Evolutionary conservation across 495 filamentous ascomycete species (phyloP).

Genomic region (Talaromyces proteolyticus): DNA sequence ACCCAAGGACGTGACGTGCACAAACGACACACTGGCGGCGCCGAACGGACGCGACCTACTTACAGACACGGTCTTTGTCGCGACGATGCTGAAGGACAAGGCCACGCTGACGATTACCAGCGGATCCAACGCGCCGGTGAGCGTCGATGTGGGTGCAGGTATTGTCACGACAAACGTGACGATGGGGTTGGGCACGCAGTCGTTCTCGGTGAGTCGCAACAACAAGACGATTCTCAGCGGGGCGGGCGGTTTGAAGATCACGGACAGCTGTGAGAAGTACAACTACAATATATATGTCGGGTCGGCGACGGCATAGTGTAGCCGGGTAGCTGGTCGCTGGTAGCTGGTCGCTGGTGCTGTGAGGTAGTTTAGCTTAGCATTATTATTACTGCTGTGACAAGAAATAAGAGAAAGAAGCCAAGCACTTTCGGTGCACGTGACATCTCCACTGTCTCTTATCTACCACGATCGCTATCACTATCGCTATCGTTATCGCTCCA

Average conservation of each 20-base stretch:
- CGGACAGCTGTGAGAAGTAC: constrained; percentile 46
- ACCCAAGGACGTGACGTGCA: constrained; percentile 23
- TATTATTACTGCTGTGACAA: too few species aligned
- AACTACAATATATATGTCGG: constrained; percentile 54
- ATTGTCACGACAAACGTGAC: constrained; percentile 28
- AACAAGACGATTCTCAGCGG: constrained; percentile 41
- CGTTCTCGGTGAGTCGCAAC: constrained; percentile 39
- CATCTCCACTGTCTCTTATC: too few species aligned
- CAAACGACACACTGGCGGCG: constrained; percentile 46
- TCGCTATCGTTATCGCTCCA: too few species aligned
- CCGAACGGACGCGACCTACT: constrained; percentile 43
- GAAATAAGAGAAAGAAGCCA: too few species aligned
- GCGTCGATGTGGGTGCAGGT: constrained; percentile 27
- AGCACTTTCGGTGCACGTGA: too few species aligned
- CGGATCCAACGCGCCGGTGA: constrained; percentile 38
- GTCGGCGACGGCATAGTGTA: background rate
- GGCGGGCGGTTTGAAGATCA: constrained; percentile 30
- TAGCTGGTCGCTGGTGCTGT: too few species aligned
- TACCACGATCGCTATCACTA: too few species aligned
- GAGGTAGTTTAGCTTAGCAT: too few species aligned
- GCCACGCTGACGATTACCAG: constrained; percentile 41
- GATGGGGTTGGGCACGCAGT: constrained; percentile 47
- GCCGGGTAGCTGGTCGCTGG: background rate
- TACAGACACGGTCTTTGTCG: constrained; percentile 47
- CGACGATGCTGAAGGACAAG: constrained; percentile 41